Conservation (phyloP, 2,329 filamentous ascomycete genomes). For the Epichloe aotearoae region DNA sequence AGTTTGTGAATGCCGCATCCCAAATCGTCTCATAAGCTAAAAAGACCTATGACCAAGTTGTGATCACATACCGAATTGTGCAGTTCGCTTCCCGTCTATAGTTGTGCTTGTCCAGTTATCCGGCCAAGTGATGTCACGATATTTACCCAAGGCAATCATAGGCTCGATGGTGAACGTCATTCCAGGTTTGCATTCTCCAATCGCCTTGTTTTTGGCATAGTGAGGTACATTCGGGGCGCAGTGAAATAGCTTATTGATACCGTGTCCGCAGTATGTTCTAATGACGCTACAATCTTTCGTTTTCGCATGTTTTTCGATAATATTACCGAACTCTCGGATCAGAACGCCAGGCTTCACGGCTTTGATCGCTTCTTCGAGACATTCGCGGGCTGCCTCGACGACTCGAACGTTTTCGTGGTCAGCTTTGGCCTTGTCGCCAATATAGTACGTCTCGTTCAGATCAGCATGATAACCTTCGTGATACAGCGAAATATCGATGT, state of each 20-base stretch:
- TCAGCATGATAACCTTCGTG: constrained; percentile 93
- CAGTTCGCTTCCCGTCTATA: constrained; percentile 74
- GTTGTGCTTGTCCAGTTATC: constrained; percentile 98
- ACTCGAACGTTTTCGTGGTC: constrained; percentile 82
- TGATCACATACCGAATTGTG: constrained; percentile 68
- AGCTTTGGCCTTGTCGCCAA: constrained; percentile 73
- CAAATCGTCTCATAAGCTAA: neutral
- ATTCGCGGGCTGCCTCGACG: constrained; percentile 80
- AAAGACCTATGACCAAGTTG: neutral
- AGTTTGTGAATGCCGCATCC: neutral
- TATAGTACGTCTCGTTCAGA: constrained; percentile 97
- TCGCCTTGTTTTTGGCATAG: constrained; percentile 96
- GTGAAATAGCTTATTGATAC: constrained; percentile 89
- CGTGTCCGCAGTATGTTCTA: constrained; percentile 91
- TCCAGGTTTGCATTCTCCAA: constrained; percentile 83
- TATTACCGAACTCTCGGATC: constrained; percentile 85
- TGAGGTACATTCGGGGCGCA: constrained; percentile 88
- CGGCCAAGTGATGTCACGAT: constrained; percentile 91
- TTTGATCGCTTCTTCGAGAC: constrained; percentile 79
- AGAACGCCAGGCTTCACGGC: constrained; percentile 85
- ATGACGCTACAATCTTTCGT: constrained; percentile 75
- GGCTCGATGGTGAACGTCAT: constrained; percentile 99
- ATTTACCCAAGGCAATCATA: constrained; percentile 89
- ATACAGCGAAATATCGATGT: constrained; percentile 91
- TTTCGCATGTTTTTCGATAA: constrained; percentile 93